Conservation (phyloP, 768 basidiomycete species). For the Termitomyces sp. region DNA sequence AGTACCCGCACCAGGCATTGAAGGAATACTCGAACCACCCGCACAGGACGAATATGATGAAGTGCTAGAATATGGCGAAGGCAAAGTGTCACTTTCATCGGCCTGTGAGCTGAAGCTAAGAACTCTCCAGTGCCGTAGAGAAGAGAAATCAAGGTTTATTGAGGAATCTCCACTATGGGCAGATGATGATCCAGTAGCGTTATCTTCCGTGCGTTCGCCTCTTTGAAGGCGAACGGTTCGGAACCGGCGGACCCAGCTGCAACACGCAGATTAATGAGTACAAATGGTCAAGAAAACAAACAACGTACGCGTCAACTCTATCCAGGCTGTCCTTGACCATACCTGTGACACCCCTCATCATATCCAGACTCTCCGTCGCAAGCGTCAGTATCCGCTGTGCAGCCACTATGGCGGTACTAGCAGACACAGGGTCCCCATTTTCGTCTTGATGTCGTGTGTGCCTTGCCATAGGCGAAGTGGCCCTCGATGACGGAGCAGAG, state of each 20-base stretch:
- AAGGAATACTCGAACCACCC: constrained; percentile 27
- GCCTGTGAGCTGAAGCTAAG: constrained; percentile 11
- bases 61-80: constrained; percentile 21
- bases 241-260: background rate
- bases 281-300: background rate
- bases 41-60: constrained; percentile 22
- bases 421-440: constrained; percentile 21
- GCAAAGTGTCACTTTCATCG: constrained; percentile 19
- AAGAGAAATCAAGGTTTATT: constrained; percentile 8
- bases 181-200: background rate
- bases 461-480: constrained; percentile 18
- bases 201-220: constrained; percentile 1
- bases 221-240: background rate
- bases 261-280: background rate
- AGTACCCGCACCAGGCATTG: constrained; percentile 25
- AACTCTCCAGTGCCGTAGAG: constrained; percentile 10
- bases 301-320: constrained; percentile 71
- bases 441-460: constrained; percentile 16
- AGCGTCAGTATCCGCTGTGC: constrained; percentile 79
- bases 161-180: background rate
- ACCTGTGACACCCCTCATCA: constrained; percentile 84
- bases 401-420: constrained; percentile 60
- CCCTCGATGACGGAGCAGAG: constrained; percentile 24
- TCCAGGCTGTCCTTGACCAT: constrained; percentile 87
- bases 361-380: constrained; percentile 88